phyloP scores from a whole-genome alignment of 2,329 filamentous ascomycete genomes.

The Amphichorda felina region DNA sequence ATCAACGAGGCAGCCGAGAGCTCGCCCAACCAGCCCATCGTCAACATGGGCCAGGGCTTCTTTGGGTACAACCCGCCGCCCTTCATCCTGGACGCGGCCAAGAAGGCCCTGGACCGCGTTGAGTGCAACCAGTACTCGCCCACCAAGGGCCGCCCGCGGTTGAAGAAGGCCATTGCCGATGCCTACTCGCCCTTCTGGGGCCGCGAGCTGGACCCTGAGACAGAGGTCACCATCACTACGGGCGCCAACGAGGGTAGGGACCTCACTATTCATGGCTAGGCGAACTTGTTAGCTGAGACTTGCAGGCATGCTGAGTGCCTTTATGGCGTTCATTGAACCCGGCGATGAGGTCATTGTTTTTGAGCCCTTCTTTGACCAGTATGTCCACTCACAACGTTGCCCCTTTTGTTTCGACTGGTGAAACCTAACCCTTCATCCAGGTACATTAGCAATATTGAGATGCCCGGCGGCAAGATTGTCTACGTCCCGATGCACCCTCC shows the following conservation, averaged over 20 bases:
- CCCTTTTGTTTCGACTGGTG: background rate
- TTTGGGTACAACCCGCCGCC: constrained; percentile 90
- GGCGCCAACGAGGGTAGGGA: constrained; percentile 62
- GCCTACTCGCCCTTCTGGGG: constrained; percentile 89
- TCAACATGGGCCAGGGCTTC: constrained; percentile 55
- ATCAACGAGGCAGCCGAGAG: constrained; percentile 54
- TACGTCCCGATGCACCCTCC: constrained; percentile 95
- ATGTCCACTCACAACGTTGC: too few relatives aligned
- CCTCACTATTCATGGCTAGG: too few relatives aligned
- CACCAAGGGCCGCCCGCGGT: constrained; percentile 79
- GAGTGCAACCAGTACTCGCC: constrained; percentile 99
- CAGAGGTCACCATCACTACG: constrained; percentile 89
- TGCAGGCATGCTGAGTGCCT: constrained; percentile 80
- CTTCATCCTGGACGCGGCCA: constrained; percentile 87
- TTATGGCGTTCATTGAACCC: constrained; percentile 92
- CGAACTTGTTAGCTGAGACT: background rate
- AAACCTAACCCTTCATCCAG: constrained; percentile 17
- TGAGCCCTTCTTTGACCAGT: constrained; percentile 98
- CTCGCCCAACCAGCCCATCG: constrained; percentile 50
- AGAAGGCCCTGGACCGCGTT: constrained; percentile 75
- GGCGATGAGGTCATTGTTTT: constrained; percentile 97
- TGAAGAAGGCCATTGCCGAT: constrained; percentile 87
- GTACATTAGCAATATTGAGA: constrained; percentile 97
- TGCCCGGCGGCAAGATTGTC: constrained; percentile 89
- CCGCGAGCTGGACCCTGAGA: constrained; percentile 70